Evolutionary conservation across 331 rosid genomes (phyloP).

Genomic region (Acacia concinna): DNA sequence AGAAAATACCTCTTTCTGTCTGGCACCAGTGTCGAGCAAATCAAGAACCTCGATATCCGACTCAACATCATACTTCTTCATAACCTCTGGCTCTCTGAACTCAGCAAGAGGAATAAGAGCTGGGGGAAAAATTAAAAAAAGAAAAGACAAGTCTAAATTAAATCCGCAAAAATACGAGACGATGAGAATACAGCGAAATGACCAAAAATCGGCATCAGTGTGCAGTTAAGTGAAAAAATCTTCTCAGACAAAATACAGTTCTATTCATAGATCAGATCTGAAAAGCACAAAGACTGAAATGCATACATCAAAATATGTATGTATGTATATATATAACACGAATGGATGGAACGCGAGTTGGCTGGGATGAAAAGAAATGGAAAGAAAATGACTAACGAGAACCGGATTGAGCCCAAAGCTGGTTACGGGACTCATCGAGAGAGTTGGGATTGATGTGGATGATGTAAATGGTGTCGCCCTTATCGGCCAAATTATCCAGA

Average conservation of each 20-base stretch:
- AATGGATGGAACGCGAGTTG: background rate
- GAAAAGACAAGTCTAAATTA: background rate
- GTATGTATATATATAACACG: too few relatives aligned
- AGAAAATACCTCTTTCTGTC: conserved; percentile 66
- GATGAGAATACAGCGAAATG: background rate
- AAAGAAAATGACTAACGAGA: conserved; percentile 52
- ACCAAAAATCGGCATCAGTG: background rate
- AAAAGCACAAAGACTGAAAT: background rate
- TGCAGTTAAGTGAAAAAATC: background rate
- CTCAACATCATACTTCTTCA: conserved; percentile 51
- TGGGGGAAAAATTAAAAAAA: conserved; percentile 19
- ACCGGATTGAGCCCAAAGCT: conserved; percentile 59
- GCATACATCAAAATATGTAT: too few relatives aligned
- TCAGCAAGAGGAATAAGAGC: conserved; percentile 78
- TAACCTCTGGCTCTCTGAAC: conserved; percentile 52
- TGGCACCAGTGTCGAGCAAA: conserved; percentile 60
- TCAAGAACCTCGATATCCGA: conserved; percentile 76
- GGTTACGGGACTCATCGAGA: conserved; percentile 48
- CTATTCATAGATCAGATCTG: background rate
- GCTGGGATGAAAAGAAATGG: background rate
- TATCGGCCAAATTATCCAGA: conserved; percentile 69
- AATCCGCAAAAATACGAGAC: conserved; percentile 2
- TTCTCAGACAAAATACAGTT: background rate
- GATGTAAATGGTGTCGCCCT: conserved; percentile 72
- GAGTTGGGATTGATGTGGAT: conserved; percentile 55